phyloP scores from a whole-genome alignment of 306 rosid genomes.

The Acacia crassicarpa region DNA sequence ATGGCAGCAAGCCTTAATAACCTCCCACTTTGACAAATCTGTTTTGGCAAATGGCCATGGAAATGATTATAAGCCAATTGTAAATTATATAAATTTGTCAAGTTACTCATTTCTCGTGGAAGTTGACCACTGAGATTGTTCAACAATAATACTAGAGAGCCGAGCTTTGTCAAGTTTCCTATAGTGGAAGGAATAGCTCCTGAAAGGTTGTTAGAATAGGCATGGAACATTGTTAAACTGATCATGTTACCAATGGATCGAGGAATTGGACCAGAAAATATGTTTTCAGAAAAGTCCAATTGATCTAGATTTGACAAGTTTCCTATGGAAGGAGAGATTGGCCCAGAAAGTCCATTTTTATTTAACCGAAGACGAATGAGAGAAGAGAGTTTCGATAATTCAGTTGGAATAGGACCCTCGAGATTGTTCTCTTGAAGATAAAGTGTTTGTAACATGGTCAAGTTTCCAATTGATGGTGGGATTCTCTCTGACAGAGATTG shows the following conservation, averaged over 20 bases:
- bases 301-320: not conserved
- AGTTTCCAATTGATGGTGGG: not conserved
- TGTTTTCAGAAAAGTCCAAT: not conserved
- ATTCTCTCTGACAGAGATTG: not conserved
- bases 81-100: too few species aligned
- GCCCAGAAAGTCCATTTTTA: not conserved
- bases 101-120: too few species aligned
- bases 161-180: too few species aligned
- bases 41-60: too few species aligned
- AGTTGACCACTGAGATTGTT: too few species aligned
- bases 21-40: too few species aligned
- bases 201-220: too few species aligned
- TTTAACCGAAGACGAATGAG: not conserved
- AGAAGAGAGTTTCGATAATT: not conserved
- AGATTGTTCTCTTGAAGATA: not conserved
- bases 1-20: too few species aligned
- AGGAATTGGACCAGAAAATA: not conserved
- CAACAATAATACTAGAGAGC: too few species aligned
- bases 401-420: not conserved
- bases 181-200: too few species aligned
- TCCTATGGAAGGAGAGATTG: conserved; percentile 1
- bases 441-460: not conserved
- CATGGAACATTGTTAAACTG: too few species aligned
- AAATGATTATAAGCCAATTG: too few species aligned
- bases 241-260: not conserved